Base-by-base conservation (phyloP, 768 basidiomycete genomes). In the Sporobolomyces phaffii region DNA sequence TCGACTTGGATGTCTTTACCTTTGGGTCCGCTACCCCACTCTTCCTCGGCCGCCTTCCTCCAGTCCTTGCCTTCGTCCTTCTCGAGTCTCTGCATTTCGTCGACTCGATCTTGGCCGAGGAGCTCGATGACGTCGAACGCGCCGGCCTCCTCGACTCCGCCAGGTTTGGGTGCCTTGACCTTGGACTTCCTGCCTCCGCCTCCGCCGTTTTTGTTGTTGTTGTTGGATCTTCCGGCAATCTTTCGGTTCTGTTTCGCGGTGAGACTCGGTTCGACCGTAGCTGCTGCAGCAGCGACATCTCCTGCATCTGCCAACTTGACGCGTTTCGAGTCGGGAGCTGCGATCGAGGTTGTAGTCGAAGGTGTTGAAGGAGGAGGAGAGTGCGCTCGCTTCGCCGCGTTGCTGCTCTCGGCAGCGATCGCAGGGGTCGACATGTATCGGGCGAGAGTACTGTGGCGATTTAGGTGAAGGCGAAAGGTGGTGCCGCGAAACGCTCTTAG, bases 111-210 rank as follows among this genome's bases (percentile, higher is more conserved):
- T 49, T 78, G 60, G 2, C 90, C 90, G 3, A 96, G 79, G 6
- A 91, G 79, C 4, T 79, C 81, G 34, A 83, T 75, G 28, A 92
- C 82, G 63, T 96, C 91, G 53, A 81, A 83, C 78, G 83, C 85
- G 33, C 89, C 62, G 3, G 70, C 63, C 40, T 74, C 70, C 49
- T 74, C 73, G 10, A 48, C 69, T 7, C 68, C 72, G 26, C 69
- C 73, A 18, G 68, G 63, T 60, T 73, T 71, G 20, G 52, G 61
- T 29, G 66, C 29, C 62, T 70, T 70, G 28, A 36, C 51, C 38
- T 65, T 69, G n/a, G 48, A 50, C 15, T 69, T 69, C 34, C 52
- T 36, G 5, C 43, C 59, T 56, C 28, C 15, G 29, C 41, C 28
- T 48, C 17, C n/a, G n/a, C n/a, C 28, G 24, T 20, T 22, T 14